Percentiles rank a stretch among this genome's conserved stretches.
These are phyloP conservation scores for Trichoderma asperellum DNA, from an alignment of 2,329 filamentous ascomycete genomes.

Conservation along the genomic window DNA sequence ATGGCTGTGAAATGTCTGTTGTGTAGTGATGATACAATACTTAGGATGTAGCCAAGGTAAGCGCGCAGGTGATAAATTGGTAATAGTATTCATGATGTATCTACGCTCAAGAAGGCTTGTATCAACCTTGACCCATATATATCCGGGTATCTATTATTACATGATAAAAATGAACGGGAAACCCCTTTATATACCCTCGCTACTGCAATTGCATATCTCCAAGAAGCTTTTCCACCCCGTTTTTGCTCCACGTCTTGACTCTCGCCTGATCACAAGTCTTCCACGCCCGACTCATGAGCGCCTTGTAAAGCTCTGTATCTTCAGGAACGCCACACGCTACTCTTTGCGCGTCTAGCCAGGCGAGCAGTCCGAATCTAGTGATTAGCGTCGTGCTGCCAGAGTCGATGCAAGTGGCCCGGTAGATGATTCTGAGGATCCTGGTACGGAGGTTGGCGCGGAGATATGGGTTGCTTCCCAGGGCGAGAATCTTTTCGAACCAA, in stretches of 20 bases:
- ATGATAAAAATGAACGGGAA: neutral
- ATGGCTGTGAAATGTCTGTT: neutral
- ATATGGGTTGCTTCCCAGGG: constrained; percentile 69
- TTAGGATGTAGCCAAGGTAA: neutral
- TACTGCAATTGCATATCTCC: constrained; percentile 12
- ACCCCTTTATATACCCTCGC: constrained; percentile 29
- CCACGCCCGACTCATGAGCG: constrained; percentile 62
- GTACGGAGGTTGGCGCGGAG: constrained; percentile 62
- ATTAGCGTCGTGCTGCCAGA: constrained; percentile 79
- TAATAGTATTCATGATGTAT: neutral
- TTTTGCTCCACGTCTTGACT: constrained; percentile 67
- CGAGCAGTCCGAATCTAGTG: constrained; percentile 73
- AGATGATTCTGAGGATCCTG: constrained; percentile 64
- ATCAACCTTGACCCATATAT: neutral
- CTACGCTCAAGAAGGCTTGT: neutral
- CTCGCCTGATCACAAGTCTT: constrained; percentile 69
- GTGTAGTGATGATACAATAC: neutral
- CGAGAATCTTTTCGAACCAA: constrained; percentile 76
- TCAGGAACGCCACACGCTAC: constrained; percentile 48
- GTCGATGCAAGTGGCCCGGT: constrained; percentile 67
- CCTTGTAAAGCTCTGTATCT: constrained; percentile 55
- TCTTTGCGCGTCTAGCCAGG: constrained; percentile 71
- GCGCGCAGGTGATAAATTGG: neutral
- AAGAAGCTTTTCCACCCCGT: constrained; percentile 45
- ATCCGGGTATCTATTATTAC: constrained; percentile 6